Percentiles rank a stretch among this genome's conserved stretches.
Conservation (phyloP, 2,329 filamentous ascomycete genomes). For the Beauveria sp. region DNA sequence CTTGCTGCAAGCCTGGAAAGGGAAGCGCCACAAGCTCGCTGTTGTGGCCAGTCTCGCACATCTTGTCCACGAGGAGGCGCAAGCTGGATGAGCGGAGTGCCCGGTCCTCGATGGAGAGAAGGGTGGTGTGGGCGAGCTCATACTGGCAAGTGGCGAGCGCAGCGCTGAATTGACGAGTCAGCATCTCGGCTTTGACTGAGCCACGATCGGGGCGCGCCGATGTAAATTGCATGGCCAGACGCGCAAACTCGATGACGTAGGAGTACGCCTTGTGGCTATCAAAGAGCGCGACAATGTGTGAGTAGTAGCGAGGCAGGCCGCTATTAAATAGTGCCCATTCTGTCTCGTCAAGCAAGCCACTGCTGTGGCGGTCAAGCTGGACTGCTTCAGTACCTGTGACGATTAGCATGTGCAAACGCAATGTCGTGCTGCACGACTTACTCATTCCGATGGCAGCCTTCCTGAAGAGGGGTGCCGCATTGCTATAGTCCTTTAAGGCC, state of each 20-base stretch:
- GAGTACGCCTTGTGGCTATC: constrained; percentile 71
- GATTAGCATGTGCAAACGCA: constrained; percentile 19
- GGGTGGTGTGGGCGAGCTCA: constrained; percentile 71
- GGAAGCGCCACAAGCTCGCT: constrained; percentile 67
- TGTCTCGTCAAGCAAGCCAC: constrained; percentile 64
- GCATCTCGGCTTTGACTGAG: constrained; percentile 59
- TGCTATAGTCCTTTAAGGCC: constrained; percentile 62
- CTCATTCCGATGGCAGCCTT: constrained; percentile 77
- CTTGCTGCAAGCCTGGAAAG: constrained; percentile 67
- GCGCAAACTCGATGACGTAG: constrained; percentile 77
- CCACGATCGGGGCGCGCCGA: constrained; percentile 23
- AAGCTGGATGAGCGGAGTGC: constrained; percentile 67
- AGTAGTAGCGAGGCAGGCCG: constrained; percentile 77
- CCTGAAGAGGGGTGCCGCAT: constrained; percentile 69
- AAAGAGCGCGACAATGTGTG: constrained; percentile 76
- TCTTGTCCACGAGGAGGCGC: constrained; percentile 58
- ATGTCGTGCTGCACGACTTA: constrained; percentile 39
- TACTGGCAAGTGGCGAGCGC: constrained; percentile 74
- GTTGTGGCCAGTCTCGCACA: constrained; percentile 60
- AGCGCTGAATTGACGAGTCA: constrained; percentile 77
- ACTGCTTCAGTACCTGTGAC: constrained; percentile 37
- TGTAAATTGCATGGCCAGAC: constrained; percentile 62
- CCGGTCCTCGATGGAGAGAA: constrained; percentile 64
- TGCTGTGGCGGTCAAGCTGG: constrained; percentile 46
- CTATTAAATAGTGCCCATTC: constrained; percentile 63